Percentiles rank a stretch among this genome's conserved stretches.
Evolutionary conservation across 768 basidiomycete genomes (phyloP).

Genomic region (Boletus subcaerulescens): DNA sequence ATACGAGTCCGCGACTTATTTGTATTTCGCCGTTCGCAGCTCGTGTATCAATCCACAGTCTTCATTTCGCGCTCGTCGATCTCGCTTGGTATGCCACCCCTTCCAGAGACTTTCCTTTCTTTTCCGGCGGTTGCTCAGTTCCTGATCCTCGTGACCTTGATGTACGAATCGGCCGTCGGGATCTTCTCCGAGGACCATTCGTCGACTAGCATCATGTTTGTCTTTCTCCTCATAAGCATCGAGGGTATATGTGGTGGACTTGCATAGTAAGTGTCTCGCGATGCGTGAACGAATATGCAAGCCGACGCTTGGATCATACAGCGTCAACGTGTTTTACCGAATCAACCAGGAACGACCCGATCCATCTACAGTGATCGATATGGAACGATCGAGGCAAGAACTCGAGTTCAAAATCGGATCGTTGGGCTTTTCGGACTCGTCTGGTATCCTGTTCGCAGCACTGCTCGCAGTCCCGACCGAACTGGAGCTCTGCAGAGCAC

Average conservation of each 20-base stretch:
- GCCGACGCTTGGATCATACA: conserved; percentile 23
- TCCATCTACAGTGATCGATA: conserved; percentile 42
- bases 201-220: conserved; percentile 52
- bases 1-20: conserved; percentile 1
- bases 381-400: conserved; percentile 67
- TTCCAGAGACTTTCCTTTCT: conserved; percentile 66
- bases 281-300: neutral
- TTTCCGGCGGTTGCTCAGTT: conserved; percentile 74
- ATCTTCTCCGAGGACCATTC: conserved; percentile 49
- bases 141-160: conserved; percentile 58
- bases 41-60: conserved; percentile 87
- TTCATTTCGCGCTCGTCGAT: conserved; percentile 92
- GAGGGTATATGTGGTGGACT: conserved; percentile 94
- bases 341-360: conserved; percentile 71
- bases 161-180: conserved; percentile 66
- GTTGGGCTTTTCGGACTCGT: conserved; percentile 81
- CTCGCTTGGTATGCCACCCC: conserved; percentile 76
- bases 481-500: conserved; percentile 68
- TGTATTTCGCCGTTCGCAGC: conserved; percentile 35
- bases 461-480: conserved; percentile 50
- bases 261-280: conserved; percentile 63
- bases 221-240: conserved; percentile 75
- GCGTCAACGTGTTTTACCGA: conserved; percentile 84
- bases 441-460: conserved; percentile 54
- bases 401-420: conserved; percentile 89